phyloP scores from a whole-genome alignment of 2,329 filamentous ascomycete genomes.

The Exophiala sideris region DNA sequence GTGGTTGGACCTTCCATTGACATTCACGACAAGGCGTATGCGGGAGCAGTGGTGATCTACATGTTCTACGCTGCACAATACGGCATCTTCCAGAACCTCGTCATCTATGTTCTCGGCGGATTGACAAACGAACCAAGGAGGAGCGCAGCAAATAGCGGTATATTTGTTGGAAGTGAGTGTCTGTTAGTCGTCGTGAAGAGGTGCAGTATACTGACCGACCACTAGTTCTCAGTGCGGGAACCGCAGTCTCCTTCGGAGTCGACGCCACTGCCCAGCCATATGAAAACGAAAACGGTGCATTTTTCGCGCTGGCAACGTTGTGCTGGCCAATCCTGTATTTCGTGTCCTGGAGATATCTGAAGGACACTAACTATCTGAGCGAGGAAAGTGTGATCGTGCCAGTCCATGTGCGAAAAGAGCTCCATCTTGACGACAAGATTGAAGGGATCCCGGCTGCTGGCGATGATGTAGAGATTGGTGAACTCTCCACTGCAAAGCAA shows the following conservation, averaged over 20 bases:
- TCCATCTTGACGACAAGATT: neutral
- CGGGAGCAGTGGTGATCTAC: conserved; percentile 2
- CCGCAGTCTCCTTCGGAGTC: conserved; percentile 3
- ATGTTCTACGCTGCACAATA: conserved; percentile 6
- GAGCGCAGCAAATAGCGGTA: neutral
- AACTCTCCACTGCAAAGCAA: neutral
- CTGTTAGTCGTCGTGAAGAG: neutral
- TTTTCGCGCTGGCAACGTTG: neutral
- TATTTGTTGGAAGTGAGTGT: conserved; percentile 1
- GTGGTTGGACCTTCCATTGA: conserved; percentile 2
- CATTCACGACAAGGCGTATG: neutral
- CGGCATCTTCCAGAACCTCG: conserved; percentile 7
- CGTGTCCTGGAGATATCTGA: neutral
- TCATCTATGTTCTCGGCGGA: neutral
- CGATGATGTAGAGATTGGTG: neutral
- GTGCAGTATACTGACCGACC: neutral
- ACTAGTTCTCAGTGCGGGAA: conserved; percentile 2
- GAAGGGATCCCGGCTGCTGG: neutral
- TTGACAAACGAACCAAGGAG: conserved; percentile 3
- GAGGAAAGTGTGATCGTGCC: conserved; percentile 2
- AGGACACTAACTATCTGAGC: neutral
- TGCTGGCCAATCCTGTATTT: conserved; percentile 6
- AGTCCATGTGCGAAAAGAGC: conserved; percentile 2
- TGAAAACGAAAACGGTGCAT: conserved; percentile 3
- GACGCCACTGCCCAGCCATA: conserved; percentile 4